Base-by-base conservation (phyloP, 441 rosid genomes). In the Pelargonium myrrhifolium region DNA sequence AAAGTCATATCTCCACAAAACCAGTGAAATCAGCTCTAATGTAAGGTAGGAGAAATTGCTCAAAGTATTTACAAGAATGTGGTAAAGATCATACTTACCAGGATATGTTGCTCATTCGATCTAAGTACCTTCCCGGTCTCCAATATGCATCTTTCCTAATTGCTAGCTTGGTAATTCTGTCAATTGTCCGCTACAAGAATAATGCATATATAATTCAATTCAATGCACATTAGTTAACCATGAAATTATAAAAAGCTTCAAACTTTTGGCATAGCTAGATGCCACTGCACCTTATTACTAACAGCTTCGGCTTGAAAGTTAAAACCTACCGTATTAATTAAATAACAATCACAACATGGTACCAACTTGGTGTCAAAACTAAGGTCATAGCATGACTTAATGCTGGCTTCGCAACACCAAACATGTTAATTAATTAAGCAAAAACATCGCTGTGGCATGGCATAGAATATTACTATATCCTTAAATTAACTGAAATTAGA, bases 121-220 rank as follows among this genome's bases (percentile, higher is more conserved):
- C 26, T 55, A 18, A 55, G 60, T 55, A 18, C 3, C 18, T 8
- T 18, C 12, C 28, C 37, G 28, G 28, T 51, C 26, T 56, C 24
- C 17, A 3, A 64, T 40, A 55, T 49, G 28, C 75, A 78, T 78
- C 76, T 74, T 62, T 76, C 81, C 47, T 15, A 68, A 21, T 64
- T 18, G 9, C 17, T 64, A 69, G 60, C 60, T 20, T 55, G 12
- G 60, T 55, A 55, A 18, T n/a, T 49, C 56, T 49, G 15, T 42
- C 56, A 3, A 18, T 49, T 55, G 9, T 20, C 59, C 21, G 15
- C 21, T 6, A 53, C 0, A 53, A 15, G 59, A 53, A 53, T 4
- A 6, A 8, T 20, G 9, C 26, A 55, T 24, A 20, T n/a, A n/a
- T n/a, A n/a, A n/a, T n/a, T n/a, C n/a, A n/a, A 10, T 55, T 8